Evolutionary conservation across 140 eudicot genomes (phyloP).

Genomic region (Anethum foeniculum): DNA sequence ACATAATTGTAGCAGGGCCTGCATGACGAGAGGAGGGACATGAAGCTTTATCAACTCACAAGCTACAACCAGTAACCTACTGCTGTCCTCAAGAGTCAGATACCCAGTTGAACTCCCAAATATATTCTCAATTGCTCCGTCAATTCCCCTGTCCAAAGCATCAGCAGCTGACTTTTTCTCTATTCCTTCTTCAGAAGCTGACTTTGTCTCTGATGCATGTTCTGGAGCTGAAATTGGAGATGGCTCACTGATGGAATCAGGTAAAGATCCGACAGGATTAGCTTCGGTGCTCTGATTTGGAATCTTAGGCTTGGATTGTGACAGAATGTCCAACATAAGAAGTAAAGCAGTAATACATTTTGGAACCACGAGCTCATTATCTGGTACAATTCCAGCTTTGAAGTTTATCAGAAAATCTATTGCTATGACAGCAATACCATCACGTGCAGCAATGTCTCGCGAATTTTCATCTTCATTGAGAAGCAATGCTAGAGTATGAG

Average conservation of each 20-base stretch:
- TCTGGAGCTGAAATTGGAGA: slow-evolving; percentile 26
- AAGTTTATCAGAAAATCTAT: slow-evolving; percentile 57
- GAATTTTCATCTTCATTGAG: slow-evolving; percentile 76
- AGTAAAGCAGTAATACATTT: slow-evolving; percentile 84
- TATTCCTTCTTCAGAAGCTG: slow-evolving; percentile 4
- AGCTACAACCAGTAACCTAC: slow-evolving; percentile 48
- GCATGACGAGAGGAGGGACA: slow-evolving; percentile 87
- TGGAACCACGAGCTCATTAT: slow-evolving; percentile 41
- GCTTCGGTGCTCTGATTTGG: slow-evolving; percentile 47
- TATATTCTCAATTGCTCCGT: slow-evolving; percentile 43
- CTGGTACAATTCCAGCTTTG: slow-evolving; percentile 34
- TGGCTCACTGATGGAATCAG: slow-evolving; percentile 34
- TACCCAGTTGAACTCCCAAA: slow-evolving; percentile 90
- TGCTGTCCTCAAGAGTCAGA: slow-evolving; percentile 81
- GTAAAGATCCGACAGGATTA: slow-evolving; percentile 26
- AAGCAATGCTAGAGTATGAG: slow-evolving; percentile 78
- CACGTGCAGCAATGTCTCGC: slow-evolving; percentile 65
- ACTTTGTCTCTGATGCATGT: slow-evolving; percentile 11
- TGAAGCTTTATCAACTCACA: slow-evolving; percentile 74
- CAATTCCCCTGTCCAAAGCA: slow-evolving; percentile 32
- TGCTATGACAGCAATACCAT: slow-evolving; percentile 50
- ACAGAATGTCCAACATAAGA: slow-evolving; percentile 78
- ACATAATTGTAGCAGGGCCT: slow-evolving; percentile 83
- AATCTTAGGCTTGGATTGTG: slow-evolving; percentile 59
- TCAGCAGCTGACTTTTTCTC: slow-evolving; percentile 35